Base-by-base conservation (phyloP, 176 grass and related monocot species). In the barley (Hordeum vulgare) region DNA sequence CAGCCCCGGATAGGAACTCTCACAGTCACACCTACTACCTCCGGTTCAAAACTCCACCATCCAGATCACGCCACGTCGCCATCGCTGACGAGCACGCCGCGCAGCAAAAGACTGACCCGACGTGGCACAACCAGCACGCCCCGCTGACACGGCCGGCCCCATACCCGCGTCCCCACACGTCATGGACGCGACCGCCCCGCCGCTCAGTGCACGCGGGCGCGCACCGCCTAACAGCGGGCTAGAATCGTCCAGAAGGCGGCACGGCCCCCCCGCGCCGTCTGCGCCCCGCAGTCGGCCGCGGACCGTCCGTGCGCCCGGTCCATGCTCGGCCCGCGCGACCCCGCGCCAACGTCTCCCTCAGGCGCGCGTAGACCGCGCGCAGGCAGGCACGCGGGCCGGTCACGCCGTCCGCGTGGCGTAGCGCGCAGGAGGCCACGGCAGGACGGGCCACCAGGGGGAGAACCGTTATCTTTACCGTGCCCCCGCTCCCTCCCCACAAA, bases 121-220 rank as follows among this genome's bases (percentile, higher is more conserved):
- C 21, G 1, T 0, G 3, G 11, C 3, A 0, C 0, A 1, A 0
- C 1, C 0, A 28, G 0, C n/a, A 6, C 3, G 0, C 0, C 0
- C 0, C 1, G 2, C 26, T 70, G 80, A 89, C 61, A 28, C 0
- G 9, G 4, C 4, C 27, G 87, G 47, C 34, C 9, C 1, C 0
- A 0, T 0, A 0, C 24, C 0, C 0, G 0, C 0, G 8, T 62
- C 1, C 74, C 80, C 37, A 62, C 79, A 37, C 26, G 80, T 60
- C 84, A 75, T 17, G 0, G 11, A 17, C 1, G 7, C 8, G 11
- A 47, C 2, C 15, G 9, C 29, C 33, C 10, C 8, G 7, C 39
- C 69, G 15, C 40, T 2, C 7, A 24, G 18, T 20, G 51, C 20
- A 12, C 15, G 51, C 5, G 29, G 0, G 71, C 39, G 74, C 79